These are phyloP conservation scores for Eucalyptus tenuipes DNA, from an alignment of 345 rosid genomes.

Conservation along the genomic window DNA sequence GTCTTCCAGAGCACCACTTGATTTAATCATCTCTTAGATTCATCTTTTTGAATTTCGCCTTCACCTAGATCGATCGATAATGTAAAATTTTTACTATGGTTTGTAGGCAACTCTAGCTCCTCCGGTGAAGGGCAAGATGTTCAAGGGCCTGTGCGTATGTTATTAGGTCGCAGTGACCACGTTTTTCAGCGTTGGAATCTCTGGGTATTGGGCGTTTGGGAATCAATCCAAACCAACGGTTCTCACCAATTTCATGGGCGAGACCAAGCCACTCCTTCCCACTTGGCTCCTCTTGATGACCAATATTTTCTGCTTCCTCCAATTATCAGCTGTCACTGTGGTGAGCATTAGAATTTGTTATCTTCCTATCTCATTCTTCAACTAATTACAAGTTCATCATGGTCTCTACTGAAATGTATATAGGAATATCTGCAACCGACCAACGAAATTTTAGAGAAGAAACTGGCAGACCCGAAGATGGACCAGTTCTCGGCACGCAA, in stretches of 20 bases:
- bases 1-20: neutral
- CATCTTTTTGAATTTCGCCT: neutral
- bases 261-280: constrained; percentile 28
- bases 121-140: constrained; percentile 54
- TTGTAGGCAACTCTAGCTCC: constrained; percentile 44
- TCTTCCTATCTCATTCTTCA: neutral
- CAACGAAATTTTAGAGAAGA: constrained; percentile 27
- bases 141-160: constrained; percentile 41
- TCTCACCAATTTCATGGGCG: constrained; percentile 31
- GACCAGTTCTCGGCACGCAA: constrained; percentile 29
- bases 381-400: neutral
- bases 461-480: constrained; percentile 19
- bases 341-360: neutral
- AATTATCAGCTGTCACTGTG: constrained; percentile 23
- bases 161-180: constrained; percentile 21
- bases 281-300: constrained; percentile 27
- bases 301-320: constrained; percentile 32
- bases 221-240: constrained; percentile 11
- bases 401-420: neutral
- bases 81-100: neutral
- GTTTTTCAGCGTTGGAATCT: constrained; percentile 28
- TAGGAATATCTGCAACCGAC: constrained; percentile 41
- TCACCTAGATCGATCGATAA: neutral
- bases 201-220: constrained; percentile 59
- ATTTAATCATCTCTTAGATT: neutral